Evolutionary conservation across 345 rosid genomes (phyloP).

Genomic region (Hypericum androsaemum): DNA sequence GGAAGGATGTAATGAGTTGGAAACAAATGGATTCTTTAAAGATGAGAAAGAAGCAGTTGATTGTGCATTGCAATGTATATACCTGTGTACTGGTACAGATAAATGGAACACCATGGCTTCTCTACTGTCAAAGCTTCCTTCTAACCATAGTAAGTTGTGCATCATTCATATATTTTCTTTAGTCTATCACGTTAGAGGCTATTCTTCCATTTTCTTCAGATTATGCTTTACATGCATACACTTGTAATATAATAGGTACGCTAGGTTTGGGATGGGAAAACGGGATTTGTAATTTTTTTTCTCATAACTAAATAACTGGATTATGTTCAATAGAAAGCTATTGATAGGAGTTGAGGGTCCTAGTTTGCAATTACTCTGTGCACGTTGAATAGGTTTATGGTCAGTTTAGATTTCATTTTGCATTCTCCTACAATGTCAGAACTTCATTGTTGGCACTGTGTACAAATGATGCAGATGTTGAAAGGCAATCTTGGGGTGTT

Average conservation of each 20-base stretch:
- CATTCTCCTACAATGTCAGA: neutral
- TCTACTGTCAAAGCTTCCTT: constrained; percentile 75
- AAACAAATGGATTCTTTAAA: constrained; percentile 43
- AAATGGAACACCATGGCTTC: constrained; percentile 80
- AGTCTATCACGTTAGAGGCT: neutral
- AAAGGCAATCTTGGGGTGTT: constrained; percentile 30
- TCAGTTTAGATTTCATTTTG: neutral
- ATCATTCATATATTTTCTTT: neutral
- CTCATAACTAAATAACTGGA: no score
- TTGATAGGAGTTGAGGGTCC: no score
- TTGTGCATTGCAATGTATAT: constrained; percentile 76
- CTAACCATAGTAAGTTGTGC: constrained; percentile 46
- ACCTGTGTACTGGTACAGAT: constrained; percentile 60
- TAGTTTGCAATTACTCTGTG: no score
- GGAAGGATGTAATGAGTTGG: constrained; percentile 67
- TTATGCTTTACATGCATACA: no score
- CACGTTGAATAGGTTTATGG: neutral
- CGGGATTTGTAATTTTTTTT: no score
- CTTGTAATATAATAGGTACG: no score
- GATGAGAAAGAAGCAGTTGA: constrained; percentile 67
- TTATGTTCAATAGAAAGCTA: no score
- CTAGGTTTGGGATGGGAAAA: no score
- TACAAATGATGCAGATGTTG: constrained; percentile 30
- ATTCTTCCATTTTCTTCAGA: neutral
- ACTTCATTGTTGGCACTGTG: no score